Evolutionary conservation across 2,329 filamentous ascomycete species (phyloP).

Genomic region (Fusarium lateritium): DNA sequence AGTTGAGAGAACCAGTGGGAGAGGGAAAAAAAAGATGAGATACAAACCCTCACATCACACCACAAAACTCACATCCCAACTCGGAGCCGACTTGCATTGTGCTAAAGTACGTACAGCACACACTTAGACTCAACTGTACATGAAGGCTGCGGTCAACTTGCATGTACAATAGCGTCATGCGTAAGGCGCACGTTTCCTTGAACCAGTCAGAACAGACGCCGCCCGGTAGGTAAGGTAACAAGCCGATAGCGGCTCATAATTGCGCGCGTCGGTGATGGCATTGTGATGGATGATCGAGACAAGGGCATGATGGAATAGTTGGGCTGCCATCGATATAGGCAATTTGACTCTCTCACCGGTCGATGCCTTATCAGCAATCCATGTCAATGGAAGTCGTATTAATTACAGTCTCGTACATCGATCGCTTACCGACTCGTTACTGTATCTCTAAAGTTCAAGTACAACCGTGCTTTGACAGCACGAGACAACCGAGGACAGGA

Average conservation of each 20-base stretch:
- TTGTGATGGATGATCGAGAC: conserved; percentile 21
- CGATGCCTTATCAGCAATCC: conserved; percentile 36
- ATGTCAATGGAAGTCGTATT: conserved; percentile 17
- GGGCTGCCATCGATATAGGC: conserved; percentile 30
- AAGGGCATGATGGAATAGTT: conserved; percentile 26
- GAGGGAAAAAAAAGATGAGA: conserved; percentile 14
- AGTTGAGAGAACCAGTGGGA: conserved; percentile 22
- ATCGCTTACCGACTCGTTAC: conserved; percentile 24
- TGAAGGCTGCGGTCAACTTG: conserved; percentile 25
- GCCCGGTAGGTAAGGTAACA: conserved; percentile 39
- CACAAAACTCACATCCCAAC: conserved; percentile 13
- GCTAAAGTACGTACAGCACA: conserved; percentile 23
- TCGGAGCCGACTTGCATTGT: conserved; percentile 30
- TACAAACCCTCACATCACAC: conserved; percentile 24
- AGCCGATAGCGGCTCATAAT: conserved; percentile 39
- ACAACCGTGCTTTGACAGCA: conserved; percentile 12
- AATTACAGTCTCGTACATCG: neutral
- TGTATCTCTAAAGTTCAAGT: conserved; percentile 5
- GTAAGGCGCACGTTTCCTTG: conserved; percentile 32
- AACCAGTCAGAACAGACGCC: conserved; percentile 38
- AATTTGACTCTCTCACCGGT: conserved; percentile 26
- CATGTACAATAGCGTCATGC: conserved; percentile 49
- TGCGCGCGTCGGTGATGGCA: conserved; percentile 32
- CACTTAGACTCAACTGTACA: conserved; percentile 1
- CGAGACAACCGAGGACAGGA: conserved; percentile 26